phyloP scores from a whole-genome alignment of 164 flowering plant genomes.

The Platanus orientalis region DNA sequence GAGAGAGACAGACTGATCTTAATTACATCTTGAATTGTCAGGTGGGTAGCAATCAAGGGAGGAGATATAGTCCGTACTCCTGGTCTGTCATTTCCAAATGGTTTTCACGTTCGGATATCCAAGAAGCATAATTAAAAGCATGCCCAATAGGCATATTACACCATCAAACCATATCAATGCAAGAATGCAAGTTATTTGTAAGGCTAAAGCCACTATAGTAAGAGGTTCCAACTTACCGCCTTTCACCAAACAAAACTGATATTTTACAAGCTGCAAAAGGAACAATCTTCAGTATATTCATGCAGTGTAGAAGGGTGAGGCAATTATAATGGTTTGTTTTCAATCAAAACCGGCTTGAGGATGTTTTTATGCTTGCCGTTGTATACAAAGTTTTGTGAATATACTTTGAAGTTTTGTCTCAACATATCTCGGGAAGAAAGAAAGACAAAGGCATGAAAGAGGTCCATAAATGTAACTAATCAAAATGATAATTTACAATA shows the following conservation, averaged over 20 bases:
- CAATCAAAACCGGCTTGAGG: conserved; percentile 6
- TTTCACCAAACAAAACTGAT: conserved; percentile 2
- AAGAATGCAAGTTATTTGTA: conserved; percentile 1
- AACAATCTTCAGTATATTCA: conserved; percentile 1
- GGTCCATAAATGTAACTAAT: conserved; percentile 9
- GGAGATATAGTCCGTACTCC: conserved; percentile 82
- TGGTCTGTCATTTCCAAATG: conserved; percentile 83
- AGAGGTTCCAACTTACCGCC: not conserved
- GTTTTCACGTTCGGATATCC: conserved; percentile 53
- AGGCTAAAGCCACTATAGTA: not conserved
- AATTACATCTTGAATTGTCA: conserved; percentile 25
- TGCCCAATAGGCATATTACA: not conserved
- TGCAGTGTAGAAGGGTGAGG: conserved; percentile 5
- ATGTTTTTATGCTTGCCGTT: conserved; percentile 2
- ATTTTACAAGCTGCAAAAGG: conserved; percentile 13
- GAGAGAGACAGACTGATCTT: conserved; percentile 14
- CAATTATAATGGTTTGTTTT: conserved; percentile 5
- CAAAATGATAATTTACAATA: too few relatives aligned
- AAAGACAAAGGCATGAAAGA: not conserved
- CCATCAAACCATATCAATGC: conserved; percentile 1
- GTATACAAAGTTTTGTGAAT: conserved; percentile 19
- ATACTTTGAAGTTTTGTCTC: conserved; percentile 4
- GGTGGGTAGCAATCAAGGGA: conserved; percentile 72
- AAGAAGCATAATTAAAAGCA: conserved; percentile 30
- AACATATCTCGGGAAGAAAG: not conserved